phyloP scores from a whole-genome alignment of 805 yeast genomes.

The Millerozyma acaciae region DNA sequence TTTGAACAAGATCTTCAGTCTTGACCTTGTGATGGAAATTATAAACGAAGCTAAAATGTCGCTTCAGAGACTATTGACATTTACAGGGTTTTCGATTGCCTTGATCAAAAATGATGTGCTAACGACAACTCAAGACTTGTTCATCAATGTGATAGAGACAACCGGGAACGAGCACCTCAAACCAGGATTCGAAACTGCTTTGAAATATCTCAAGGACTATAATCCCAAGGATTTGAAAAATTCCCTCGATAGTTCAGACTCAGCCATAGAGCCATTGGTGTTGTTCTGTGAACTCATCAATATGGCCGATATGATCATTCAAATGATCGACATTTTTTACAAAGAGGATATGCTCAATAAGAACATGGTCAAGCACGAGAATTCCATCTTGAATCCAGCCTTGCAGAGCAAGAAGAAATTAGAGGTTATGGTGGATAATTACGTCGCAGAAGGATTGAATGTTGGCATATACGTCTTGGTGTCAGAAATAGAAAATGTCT shows the following conservation, averaged over 20 bases:
- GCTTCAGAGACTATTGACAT: slow-evolving; percentile 51
- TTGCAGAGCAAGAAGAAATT: slow-evolving; percentile 76
- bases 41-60: slow-evolving; percentile 65
- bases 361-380: slow-evolving; percentile 60
- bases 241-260: slow-evolving; percentile 12
- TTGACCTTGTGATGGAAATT: slow-evolving; percentile 72
- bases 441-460: slow-evolving; percentile 89
- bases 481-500: slow-evolving; percentile 68
- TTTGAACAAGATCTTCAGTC: slow-evolving; percentile 70
- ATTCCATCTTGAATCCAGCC: slow-evolving; percentile 74
- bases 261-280: slow-evolving; percentile 75
- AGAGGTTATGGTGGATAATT: slow-evolving; percentile 78
- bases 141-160: slow-evolving; percentile 58
- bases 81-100: slow-evolving; percentile 32
- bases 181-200: slow-evolving; percentile 81
- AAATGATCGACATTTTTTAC: slow-evolving; percentile 87
- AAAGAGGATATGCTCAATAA: slow-evolving; percentile 70
- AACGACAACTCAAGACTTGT: slow-evolving; percentile 54
- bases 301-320: slow-evolving; percentile 87
- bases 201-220: slow-evolving; percentile 63
- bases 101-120: slow-evolving; percentile 29
- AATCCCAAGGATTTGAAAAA: slow-evolving; percentile 46
- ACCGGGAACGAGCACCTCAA: slow-evolving; percentile 74
- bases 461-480: slow-evolving; percentile 88
- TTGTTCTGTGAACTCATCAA: slow-evolving; percentile 88